phyloP scores from a whole-genome alignment of 1,284 basidiomycete genomes.

The Malassezia yamatoensis region DNA sequence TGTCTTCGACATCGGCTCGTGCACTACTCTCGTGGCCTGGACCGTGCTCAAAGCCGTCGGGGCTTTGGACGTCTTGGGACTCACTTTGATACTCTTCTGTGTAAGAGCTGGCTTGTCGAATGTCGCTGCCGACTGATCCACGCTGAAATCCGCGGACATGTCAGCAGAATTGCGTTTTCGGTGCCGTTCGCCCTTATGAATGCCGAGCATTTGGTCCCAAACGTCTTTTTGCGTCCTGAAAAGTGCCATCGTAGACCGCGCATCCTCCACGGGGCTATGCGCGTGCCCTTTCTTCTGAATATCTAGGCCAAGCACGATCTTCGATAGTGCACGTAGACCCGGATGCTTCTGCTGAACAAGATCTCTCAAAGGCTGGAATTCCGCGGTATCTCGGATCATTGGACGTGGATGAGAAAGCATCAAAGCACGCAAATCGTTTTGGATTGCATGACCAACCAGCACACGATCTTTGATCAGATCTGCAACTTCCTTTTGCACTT shows the following conservation, averaged over 20 bases:
- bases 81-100: not conserved
- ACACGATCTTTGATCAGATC: slow-evolving; percentile 68
- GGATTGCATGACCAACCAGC: slow-evolving; percentile 83
- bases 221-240: slow-evolving; percentile 74
- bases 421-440: slow-evolving; percentile 81
- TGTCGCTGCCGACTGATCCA: not conserved
- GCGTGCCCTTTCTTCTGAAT: slow-evolving; percentile 58
- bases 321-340: slow-evolving; percentile 68
- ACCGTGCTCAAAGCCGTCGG: not conserved
- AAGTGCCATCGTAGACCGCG: slow-evolving; percentile 87
- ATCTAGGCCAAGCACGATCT: slow-evolving; percentile 67
- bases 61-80: not conserved
- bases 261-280: slow-evolving; percentile 58
- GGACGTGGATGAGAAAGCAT: slow-evolving; percentile 77
- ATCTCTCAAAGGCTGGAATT: slow-evolving; percentile 51
- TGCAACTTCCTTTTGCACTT: slow-evolving; percentile 71
- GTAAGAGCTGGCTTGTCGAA: not conserved
- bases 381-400: slow-evolving; percentile 73
- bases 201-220: slow-evolving; percentile 58
- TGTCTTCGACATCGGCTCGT: no score
- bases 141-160: not conserved
- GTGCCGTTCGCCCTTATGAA: not conserved
- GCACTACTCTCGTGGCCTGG: no score
- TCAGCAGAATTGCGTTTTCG: not conserved
- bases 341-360: slow-evolving; percentile 58